Percentiles rank a stretch among this genome's conserved stretches.
Conservation (phyloP, 306 rosid species). For the Neltuma alba region DNA sequence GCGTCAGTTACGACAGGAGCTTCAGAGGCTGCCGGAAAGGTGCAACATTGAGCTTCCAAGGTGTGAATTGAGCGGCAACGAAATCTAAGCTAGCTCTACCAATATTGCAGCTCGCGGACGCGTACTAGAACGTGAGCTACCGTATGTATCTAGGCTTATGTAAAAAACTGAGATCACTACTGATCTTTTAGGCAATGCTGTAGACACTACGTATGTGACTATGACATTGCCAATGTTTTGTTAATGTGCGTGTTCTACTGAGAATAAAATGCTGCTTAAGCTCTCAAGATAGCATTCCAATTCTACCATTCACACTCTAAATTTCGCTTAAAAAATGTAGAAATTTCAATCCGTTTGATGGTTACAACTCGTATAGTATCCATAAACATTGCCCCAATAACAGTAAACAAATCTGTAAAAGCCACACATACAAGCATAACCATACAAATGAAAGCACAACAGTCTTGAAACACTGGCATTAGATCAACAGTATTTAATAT, state of each 20-base stretch:
- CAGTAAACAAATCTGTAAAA: background rate
- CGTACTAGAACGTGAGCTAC: background rate
- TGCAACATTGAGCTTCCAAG: conserved; percentile 7
- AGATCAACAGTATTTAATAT: no score
- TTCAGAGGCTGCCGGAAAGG: background rate
- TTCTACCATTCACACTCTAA: background rate
- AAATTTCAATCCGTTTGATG: background rate
- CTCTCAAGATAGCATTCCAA: background rate
- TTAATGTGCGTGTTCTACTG: background rate
- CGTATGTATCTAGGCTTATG: background rate
- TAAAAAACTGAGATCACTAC: conserved; percentile 3
- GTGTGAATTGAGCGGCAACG: background rate
- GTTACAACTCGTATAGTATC: background rate
- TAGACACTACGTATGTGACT: conserved; percentile 6
- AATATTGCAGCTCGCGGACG: background rate
- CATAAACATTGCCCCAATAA: background rate
- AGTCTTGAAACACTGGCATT: background rate
- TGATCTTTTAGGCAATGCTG: background rate
- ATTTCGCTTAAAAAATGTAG: background rate
- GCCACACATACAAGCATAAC: background rate
- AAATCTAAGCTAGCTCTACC: background rate
- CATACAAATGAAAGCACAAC: background rate
- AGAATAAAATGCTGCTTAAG: background rate
- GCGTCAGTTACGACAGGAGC: background rate
- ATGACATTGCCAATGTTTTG: background rate